phyloP scores from a whole-genome alignment of 1,284 basidiomycete genomes.

The Cryptococcus hybrid region DNA sequence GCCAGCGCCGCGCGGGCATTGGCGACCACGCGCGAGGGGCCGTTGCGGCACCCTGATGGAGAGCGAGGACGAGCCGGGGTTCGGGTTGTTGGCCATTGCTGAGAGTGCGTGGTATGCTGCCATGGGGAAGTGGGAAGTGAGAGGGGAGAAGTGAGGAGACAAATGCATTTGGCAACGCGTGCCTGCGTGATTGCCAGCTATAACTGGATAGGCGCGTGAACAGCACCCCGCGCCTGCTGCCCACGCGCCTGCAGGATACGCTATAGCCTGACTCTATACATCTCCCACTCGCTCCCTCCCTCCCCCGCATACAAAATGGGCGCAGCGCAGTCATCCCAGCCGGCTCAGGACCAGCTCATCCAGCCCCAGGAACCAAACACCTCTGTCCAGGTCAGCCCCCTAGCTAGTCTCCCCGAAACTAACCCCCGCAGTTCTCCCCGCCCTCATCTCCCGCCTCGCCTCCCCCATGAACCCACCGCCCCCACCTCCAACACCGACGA shows the following conservation, averaged over 20 bases:
- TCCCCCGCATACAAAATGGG: constrained; percentile 26
- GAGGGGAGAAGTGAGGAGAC: neutral
- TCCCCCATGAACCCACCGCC: constrained; percentile 17
- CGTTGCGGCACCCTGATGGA: constrained; percentile 25
- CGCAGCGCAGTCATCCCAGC: constrained; percentile 38
- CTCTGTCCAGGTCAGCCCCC: constrained; percentile 35
- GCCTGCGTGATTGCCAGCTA: too few relatives aligned
- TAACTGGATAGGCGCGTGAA: too few relatives aligned
- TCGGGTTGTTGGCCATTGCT: constrained; percentile 8
- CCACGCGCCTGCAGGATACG: too few relatives aligned
- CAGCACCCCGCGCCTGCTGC: too few relatives aligned
- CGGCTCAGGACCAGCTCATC: constrained; percentile 41
- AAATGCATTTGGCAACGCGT: too few relatives aligned
- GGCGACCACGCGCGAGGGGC: constrained; percentile 13
- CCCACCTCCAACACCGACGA: constrained; percentile 36
- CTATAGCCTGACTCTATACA: too few relatives aligned
- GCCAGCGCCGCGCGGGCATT: constrained; percentile 37
- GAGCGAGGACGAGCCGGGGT: constrained; percentile 4
- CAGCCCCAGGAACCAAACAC: constrained; percentile 37
- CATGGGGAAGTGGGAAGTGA: constrained; percentile 6
- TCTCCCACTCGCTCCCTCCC: too few relatives aligned
- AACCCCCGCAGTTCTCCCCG: constrained; percentile 39
- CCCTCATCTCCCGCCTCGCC: constrained; percentile 39
- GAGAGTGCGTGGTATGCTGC: constrained; percentile 29
- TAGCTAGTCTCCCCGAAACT: neutral